Percentiles rank a stretch among this genome's conserved stretches.
Conservation (phyloP, 2,329 filamentous ascomycete species). For the Alternaria tenuissima region DNA sequence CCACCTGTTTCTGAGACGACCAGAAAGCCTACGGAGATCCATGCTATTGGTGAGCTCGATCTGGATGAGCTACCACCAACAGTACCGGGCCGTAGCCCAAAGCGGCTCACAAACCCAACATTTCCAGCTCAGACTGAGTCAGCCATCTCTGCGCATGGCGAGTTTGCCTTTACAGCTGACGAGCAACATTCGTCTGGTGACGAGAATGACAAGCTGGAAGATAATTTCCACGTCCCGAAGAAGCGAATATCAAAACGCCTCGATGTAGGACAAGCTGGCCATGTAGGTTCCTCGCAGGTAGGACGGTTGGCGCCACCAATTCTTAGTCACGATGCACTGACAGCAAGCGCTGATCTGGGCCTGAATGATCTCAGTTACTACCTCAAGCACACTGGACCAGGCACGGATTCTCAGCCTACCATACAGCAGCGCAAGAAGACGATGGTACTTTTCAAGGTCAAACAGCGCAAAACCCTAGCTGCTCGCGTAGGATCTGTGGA, state of each 20-base stretch:
- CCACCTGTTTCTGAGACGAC: conserved; percentile 4
- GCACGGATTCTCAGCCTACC: conserved; percentile 15
- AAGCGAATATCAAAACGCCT: conserved; percentile 13
- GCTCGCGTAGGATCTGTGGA: conserved; percentile 32
- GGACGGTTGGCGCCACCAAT: conserved; percentile 45
- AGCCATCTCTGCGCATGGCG: conserved; percentile 26
- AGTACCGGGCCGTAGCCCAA: conserved; percentile 36
- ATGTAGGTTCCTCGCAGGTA: conserved; percentile 27
- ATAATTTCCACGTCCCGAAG: conserved; percentile 20
- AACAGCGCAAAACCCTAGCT: conserved; percentile 34
- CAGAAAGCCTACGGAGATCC: conserved; percentile 22
- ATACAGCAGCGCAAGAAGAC: conserved; percentile 26
- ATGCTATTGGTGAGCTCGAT: conserved; percentile 27
- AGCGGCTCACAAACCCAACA: conserved; percentile 29
- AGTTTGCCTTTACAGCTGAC: conserved; percentile 34
- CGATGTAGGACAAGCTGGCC: conserved; percentile 24
- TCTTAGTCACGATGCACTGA: conserved; percentile 43
- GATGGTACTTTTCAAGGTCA: conserved; percentile 36
- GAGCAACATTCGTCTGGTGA: conserved; percentile 37
- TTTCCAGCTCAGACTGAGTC: conserved; percentile 26
- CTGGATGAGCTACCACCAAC: conserved; percentile 27
- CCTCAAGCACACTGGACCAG: conserved; percentile 43
- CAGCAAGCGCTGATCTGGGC: conserved; percentile 33
- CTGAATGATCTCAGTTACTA: conserved; percentile 44
- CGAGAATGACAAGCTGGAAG: conserved; percentile 15